Evolutionary conservation across 1,284 basidiomycete genomes (phyloP).

Genomic region (Stygiomarasmius scandens): DNA sequence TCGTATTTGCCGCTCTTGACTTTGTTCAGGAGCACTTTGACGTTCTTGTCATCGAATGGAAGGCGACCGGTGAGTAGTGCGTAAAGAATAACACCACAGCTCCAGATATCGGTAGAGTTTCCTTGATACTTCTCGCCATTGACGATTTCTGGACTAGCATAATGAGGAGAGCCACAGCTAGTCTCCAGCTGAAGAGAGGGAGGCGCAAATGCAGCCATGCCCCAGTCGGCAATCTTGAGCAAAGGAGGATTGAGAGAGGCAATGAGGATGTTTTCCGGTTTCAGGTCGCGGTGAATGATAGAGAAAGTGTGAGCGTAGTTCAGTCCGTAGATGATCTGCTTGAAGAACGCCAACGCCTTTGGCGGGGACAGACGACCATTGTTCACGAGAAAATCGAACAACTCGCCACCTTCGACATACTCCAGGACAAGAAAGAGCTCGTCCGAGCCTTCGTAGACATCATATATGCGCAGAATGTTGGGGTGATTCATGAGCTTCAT

Average conservation of each 20-base stretch:
- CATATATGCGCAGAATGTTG: conserved; percentile 94
- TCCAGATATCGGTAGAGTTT: conserved; percentile 93
- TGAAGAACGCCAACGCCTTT: conserved; percentile 94
- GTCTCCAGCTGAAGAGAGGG: conserved; percentile 88
- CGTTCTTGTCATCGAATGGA: conserved; percentile 89
- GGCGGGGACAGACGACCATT: conserved; percentile 80
- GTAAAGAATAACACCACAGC: conserved; percentile 89
- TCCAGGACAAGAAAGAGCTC: conserved; percentile 96
- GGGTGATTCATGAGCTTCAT: conserved; percentile 99
- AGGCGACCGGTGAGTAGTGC: conserved; percentile 86
- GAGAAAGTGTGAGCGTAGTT: conserved; percentile 99
- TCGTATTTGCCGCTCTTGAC: conserved; percentile 89
- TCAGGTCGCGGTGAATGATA: conserved; percentile 98
- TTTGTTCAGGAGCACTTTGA: conserved; percentile 82
- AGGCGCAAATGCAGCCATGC: conserved; percentile 94
- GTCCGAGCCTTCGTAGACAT: conserved; percentile 93
- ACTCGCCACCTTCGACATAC: conserved; percentile 96
- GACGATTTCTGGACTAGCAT: conserved; percentile 97
- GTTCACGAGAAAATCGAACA: conserved; percentile 97
- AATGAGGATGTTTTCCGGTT: conserved; percentile 96
- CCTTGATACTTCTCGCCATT: conserved; percentile 94
- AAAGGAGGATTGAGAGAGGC: conserved; percentile 82
- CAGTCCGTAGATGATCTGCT: conserved; percentile 95
- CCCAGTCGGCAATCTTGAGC: conserved; percentile 98
- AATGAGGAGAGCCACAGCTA: conserved; percentile 96